Base-by-base conservation (phyloP, 192 early-diverging fungal species). In the Coemansia brasiliensis region DNA sequence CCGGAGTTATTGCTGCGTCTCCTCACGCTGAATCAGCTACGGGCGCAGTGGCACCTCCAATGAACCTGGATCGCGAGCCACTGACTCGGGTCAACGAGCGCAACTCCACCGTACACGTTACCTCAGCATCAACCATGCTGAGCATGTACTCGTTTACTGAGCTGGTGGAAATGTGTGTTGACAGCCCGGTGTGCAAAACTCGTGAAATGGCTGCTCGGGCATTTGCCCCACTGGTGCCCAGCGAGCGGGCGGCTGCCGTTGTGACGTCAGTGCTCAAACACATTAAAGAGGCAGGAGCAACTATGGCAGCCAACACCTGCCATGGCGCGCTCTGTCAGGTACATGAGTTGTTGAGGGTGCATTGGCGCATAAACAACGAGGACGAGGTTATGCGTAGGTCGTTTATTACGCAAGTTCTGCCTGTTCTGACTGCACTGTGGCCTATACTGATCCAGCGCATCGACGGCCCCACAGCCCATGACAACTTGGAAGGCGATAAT, bases 161-260 rank as follows among this genome's bases (percentile, higher is more conserved):
- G 57, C 66, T 79, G 15, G 76, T 79, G 11, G 76, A 79, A 62
- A 46, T 63, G 55, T 79, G 76, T 24, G 51, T 73, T 2, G 76
- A 73, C 42, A 69, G 65, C 15, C 69, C 80, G 1, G 80, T 84
- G 25, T 72, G 57, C 63, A 83, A 91, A 73, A 92, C 88, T 1
- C 83, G 94, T 42, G 93, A 94, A 65, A 91, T 95, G 84, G 84
- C 91, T 0, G 88, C 90, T 3, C 81, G 92, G 26, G 91, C 94
- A 0, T 76, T 90, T 46, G 86, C 88, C 6, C 84, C 93, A 3
- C 61, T 96, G 49, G 65, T 96, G 4, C 70, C 85, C 5, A 83
- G 86, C n/a, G 61, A 81, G n/a, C 63, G 84, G 8, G 71, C 65
- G 0, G 41, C 52, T 1, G n/a, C 32, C 3, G 62, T 48, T 11